Conservation (phyloP, 169 alveolate genomes). For the Babesia sp. region DNA sequence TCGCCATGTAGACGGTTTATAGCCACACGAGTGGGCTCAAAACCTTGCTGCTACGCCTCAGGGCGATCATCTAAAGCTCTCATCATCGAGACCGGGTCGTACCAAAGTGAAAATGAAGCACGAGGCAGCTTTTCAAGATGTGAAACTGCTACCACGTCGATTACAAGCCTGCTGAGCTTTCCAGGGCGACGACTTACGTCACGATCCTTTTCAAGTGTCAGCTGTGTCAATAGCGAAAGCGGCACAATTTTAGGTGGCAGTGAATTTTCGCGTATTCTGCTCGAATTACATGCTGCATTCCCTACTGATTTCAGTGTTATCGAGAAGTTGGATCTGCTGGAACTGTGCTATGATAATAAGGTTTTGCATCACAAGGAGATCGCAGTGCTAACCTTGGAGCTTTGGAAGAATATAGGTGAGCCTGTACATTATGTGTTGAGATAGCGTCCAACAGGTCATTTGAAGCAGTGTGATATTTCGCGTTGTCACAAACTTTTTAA, state of each 20-base stretch:
- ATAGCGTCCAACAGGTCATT: not conserved
- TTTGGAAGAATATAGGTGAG: slow-evolving; percentile 45
- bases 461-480: slow-evolving; percentile 32
- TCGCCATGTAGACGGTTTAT: too few species aligned
- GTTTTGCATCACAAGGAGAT: slow-evolving; percentile 9
- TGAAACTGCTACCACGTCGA: not conserved
- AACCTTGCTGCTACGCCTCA: too few species aligned
- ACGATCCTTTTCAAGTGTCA: not conserved
- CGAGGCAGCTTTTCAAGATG: not conserved
- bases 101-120: too few species aligned
- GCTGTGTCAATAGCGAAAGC: not conserved
- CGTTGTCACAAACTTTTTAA: slow-evolving; percentile 36
- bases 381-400: slow-evolving; percentile 10
- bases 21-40: too few species aligned
- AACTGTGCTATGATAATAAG: slow-evolving; percentile 1
- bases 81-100: too few species aligned
- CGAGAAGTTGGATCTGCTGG: slow-evolving; percentile 39
- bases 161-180: not conserved
- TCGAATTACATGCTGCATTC: slow-evolving; percentile 5
- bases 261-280: not conserved
- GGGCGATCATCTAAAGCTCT: too few species aligned
- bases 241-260: not conserved
- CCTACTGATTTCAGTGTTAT: slow-evolving; percentile 1
- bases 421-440: not conserved
- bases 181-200: not conserved